These are phyloP conservation scores for Sedum album DNA, from an alignment of 164 flowering plant genomes.

Conservation along the genomic window DNA sequence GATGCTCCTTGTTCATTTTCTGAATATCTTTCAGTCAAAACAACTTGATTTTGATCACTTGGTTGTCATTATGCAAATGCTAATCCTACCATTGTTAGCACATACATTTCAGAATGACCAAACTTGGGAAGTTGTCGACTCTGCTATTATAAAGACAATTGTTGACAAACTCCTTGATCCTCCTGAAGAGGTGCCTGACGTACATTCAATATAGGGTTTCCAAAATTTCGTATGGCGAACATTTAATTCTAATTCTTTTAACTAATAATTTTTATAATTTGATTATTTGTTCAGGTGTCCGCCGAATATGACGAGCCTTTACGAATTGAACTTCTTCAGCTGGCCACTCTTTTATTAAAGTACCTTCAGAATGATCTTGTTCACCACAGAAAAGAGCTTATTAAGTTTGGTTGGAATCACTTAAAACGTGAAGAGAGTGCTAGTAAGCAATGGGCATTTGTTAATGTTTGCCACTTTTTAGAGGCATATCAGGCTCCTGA, in stretches of 20 bases:
- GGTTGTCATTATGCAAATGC: slow-evolving; percentile 98
- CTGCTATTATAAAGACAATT: slow-evolving; percentile 68
- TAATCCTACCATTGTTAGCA: slow-evolving; percentile 95
- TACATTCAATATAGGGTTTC: background rate
- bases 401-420: slow-evolving; percentile 99
- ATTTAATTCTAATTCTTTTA: background rate
- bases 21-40: slow-evolving; percentile 80
- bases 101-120: slow-evolving; percentile 90
- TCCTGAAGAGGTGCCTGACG: slow-evolving; percentile 79
- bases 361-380: slow-evolving; percentile 96
- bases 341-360: slow-evolving; percentile 91
- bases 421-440: slow-evolving; percentile 99
- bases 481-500: slow-evolving; percentile 99
- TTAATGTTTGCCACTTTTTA: slow-evolving; percentile 97
- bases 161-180: slow-evolving; percentile 98
- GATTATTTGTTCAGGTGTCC: slow-evolving; percentile 45
- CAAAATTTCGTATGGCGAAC: background rate
- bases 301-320: slow-evolving; percentile 96
- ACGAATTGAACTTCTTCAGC: slow-evolving; percentile 96
- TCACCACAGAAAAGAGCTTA: slow-evolving; percentile 90
- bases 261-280: background rate
- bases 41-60: slow-evolving; percentile 84
- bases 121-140: slow-evolving; percentile 96
- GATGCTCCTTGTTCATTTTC: slow-evolving; percentile 65
- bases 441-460: slow-evolving; percentile 99